phyloP scores from a whole-genome alignment of 23 red algal species.

The Cyanidioschyzon merolae region DNA sequence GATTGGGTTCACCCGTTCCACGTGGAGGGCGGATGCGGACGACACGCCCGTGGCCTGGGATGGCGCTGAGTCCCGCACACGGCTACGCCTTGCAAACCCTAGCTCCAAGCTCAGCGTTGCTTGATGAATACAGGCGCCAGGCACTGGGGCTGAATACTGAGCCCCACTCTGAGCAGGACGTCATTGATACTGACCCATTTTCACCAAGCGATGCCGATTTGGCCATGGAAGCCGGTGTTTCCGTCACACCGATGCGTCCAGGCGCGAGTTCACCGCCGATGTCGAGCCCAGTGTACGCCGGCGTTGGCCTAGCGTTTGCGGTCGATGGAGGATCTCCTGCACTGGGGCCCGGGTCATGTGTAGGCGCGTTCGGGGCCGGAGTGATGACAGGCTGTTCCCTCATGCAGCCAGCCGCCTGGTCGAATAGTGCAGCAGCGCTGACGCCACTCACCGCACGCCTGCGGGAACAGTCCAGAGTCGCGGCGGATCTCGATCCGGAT shows the following conservation, averaged over 20 bases:
- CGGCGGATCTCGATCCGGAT: neutral
- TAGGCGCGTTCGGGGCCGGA: neutral
- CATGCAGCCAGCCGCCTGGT: neutral
- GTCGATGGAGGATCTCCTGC: neutral
- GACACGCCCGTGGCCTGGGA: neutral
- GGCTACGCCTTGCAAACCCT: neutral
- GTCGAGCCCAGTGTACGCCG: neutral
- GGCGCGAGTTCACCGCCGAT: neutral
- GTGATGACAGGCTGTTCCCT: neutral
- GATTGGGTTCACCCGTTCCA: neutral
- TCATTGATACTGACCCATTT: neutral
- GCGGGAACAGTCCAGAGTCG: slow-evolving; percentile 3
- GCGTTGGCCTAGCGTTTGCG: neutral
- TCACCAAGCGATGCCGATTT: neutral
- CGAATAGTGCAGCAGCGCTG: neutral
- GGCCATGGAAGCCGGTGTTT: neutral
- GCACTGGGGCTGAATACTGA: neutral
- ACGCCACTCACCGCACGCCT: neutral
- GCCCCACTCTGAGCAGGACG: neutral
- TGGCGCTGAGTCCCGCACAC: neutral
- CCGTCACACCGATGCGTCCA: neutral
- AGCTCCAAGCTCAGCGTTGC: neutral
- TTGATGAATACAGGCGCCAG: neutral
- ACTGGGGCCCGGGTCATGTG: too few relatives aligned
- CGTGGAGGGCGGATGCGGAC: neutral